Evolutionary conservation across 768 basidiomycete genomes (phyloP).

Genomic region (Boletus subparvulus): DNA sequence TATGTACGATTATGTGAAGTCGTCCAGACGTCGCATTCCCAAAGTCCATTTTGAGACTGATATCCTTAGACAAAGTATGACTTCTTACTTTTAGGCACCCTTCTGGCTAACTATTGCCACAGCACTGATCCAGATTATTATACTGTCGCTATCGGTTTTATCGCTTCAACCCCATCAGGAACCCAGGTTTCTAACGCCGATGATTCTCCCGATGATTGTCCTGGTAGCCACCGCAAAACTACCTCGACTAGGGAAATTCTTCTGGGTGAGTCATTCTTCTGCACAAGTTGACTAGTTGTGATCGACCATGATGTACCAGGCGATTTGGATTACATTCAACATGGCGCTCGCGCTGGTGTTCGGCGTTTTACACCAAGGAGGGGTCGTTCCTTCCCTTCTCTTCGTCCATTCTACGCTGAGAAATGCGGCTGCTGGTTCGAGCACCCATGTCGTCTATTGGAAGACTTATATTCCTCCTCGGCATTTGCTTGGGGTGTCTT

Average conservation of each 20-base stretch:
- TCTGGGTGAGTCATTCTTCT: conserved; percentile 31
- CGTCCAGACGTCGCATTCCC: background rate
- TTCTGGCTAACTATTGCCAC: conserved; percentile 1
- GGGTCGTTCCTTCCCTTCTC: conserved; percentile 40
- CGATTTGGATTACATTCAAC: conserved; percentile 32
- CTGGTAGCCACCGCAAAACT: conserved; percentile 27
- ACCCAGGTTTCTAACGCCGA: conserved; percentile 38
- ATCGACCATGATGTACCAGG: conserved; percentile 15
- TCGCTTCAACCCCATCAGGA: conserved; percentile 42
- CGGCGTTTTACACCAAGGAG: conserved; percentile 41
- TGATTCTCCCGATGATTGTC: conserved; percentile 35
- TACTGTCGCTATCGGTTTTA: conserved; percentile 29
- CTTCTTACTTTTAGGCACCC: background rate
- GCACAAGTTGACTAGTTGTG: background rate
- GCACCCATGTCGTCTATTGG: conserved; percentile 35
- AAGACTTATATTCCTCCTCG: conserved; percentile 42
- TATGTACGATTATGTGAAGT: conserved; percentile 5
- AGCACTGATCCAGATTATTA: conserved; percentile 33
- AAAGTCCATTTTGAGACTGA: conserved; percentile 12
- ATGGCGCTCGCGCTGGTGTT: conserved; percentile 31
- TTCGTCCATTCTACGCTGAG: conserved; percentile 29
- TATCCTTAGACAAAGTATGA: conserved; percentile 20
- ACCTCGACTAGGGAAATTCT: conserved; percentile 27
- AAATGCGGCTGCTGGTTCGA: background rate
- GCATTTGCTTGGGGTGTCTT: conserved; percentile 33